Conservation (phyloP, 768 basidiomycete species). For the Mycena galopus region DNA sequence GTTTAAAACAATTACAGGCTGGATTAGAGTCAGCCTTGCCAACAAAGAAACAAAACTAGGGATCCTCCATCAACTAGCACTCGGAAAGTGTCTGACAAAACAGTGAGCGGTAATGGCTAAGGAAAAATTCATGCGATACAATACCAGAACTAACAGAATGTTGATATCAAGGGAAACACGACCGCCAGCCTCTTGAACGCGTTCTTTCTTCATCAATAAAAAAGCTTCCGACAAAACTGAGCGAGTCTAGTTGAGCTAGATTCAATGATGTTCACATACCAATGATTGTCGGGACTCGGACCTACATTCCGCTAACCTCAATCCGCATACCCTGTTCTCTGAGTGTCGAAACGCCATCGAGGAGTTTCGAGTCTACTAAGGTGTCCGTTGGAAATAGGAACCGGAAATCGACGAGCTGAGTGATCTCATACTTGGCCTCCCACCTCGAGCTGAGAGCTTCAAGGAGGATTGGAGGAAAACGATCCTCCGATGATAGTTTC, state of each 20-base stretch:
- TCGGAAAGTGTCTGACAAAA: too few species aligned
- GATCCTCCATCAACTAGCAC: too few species aligned
- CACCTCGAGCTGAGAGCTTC: slow-evolving; percentile 3
- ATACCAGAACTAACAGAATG: too few species aligned
- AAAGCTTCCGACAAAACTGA: too few species aligned
- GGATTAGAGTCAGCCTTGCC: too few species aligned
- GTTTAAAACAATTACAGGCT: too few species aligned
- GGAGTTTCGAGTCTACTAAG: neutral
- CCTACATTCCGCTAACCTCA: neutral
- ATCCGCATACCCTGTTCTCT: slow-evolving; percentile 2
- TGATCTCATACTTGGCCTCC: neutral
- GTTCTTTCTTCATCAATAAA: too few species aligned
- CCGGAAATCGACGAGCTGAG: neutral
- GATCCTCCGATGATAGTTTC: neutral
- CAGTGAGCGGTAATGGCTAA: too few species aligned
- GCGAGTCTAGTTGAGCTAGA: neutral
- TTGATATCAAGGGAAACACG: too few species aligned
- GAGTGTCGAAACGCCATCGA: neutral
- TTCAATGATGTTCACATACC: neutral
- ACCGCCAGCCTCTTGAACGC: too few species aligned
- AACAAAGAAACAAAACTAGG: too few species aligned
- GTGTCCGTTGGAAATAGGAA: neutral
- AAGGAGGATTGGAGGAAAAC: neutral
- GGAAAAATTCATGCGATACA: too few species aligned
- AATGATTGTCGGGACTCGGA: neutral